Evolutionary conservation across 805 yeast genomes (phyloP).

Genomic region (Candida boleticola): DNA sequence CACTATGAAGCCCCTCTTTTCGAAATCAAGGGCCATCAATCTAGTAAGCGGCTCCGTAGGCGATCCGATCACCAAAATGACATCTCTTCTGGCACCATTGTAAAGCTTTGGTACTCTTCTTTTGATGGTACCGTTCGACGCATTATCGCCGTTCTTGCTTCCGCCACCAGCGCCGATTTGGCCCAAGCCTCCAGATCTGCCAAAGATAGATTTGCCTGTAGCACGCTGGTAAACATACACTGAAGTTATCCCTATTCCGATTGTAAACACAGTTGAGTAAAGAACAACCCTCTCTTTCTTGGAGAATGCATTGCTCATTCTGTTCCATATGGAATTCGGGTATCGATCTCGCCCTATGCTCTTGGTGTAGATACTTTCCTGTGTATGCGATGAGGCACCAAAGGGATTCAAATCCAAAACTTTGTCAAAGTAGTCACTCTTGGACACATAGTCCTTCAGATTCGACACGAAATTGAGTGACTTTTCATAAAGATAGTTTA

Average conservation of each 20-base stretch:
- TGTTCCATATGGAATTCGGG: not conserved
- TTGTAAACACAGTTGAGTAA: constrained; percentile 15
- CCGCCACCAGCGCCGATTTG: not conserved
- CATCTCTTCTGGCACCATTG: constrained; percentile 75
- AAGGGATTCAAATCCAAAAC: constrained; percentile 7
- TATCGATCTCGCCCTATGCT: not conserved
- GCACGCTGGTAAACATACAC: constrained; percentile 8
- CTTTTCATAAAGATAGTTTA: constrained; percentile 19
- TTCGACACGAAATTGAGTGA: constrained; percentile 19
- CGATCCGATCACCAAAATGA: constrained; percentile 71
- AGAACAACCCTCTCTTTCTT: constrained; percentile 5
- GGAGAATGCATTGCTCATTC: not conserved
- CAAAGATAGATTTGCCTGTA: not conserved
- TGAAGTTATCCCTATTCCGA: constrained; percentile 25
- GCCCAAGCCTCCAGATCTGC: not conserved
- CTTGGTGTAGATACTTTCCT: not conserved
- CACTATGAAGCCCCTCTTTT: constrained; percentile 76
- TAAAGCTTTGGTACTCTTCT: constrained; percentile 61
- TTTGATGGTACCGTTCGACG: constrained; percentile 10
- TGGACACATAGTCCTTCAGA: constrained; percentile 22
- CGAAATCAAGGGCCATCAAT: constrained; percentile 69
- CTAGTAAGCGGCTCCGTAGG: constrained; percentile 73
- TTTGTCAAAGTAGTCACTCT: constrained; percentile 15
- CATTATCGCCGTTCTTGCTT: not conserved
- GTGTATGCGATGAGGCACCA: not conserved